phyloP scores from a whole-genome alignment of 495 filamentous ascomycete species.

The Letharia columbiana region DNA sequence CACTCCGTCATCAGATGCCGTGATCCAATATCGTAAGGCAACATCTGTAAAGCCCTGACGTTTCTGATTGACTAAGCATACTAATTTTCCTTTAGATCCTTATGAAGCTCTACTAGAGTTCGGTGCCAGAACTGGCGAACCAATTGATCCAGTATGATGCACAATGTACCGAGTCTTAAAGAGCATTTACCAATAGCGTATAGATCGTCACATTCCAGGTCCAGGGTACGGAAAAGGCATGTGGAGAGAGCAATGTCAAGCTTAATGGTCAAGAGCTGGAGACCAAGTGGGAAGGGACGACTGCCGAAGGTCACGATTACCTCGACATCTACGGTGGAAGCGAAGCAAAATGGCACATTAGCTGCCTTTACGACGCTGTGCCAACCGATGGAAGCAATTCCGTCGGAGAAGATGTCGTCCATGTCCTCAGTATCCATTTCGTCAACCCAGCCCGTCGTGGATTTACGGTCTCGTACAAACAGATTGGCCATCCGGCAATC shows the following conservation, averaged over 20 bases:
- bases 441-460: constrained; percentile 31
- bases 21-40: constrained; percentile 21
- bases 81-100: constrained; percentile 16
- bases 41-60: no score
- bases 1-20: constrained; percentile 2
- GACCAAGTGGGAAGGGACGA: constrained; percentile 30
- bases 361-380: constrained; percentile 34
- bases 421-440: constrained; percentile 41
- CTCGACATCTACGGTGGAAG: constrained; percentile 30
- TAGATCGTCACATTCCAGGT: constrained; percentile 30
- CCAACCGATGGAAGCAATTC: constrained; percentile 17
- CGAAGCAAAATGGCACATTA: constrained; percentile 38
- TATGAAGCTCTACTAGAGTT: constrained; percentile 19
- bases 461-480: constrained; percentile 41
- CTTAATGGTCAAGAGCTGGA: constrained; percentile 33
- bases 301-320: constrained; percentile 30
- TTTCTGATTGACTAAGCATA: background rate
- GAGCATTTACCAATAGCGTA: constrained; percentile 16
- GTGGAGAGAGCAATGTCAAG: constrained; percentile 32
- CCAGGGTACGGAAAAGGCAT: constrained; percentile 24
- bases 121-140: constrained; percentile 9
- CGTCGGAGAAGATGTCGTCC: constrained; percentile 34
- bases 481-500: constrained; percentile 35
- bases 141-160: constrained; percentile 15
- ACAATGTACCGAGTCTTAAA: constrained; percentile 7